Evolutionary conservation across 768 basidiomycete genomes (phyloP).

Genomic region (Tricholoma terreum): DNA sequence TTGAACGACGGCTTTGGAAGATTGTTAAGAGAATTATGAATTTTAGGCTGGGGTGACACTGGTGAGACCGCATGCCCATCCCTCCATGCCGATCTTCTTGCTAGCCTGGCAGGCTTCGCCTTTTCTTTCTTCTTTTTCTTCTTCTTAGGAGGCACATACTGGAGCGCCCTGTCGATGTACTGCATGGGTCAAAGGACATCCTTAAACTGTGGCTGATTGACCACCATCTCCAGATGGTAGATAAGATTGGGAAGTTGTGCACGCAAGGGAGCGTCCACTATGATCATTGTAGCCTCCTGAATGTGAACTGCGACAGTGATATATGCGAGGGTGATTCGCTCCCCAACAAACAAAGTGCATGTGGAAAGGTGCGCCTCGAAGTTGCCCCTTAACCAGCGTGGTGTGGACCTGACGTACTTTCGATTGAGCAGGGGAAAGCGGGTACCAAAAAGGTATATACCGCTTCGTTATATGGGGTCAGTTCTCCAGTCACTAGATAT

Average conservation of each 20-base stretch:
- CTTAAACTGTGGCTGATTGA: conserved; percentile 78
- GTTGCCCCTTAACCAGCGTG: conserved; percentile 47
- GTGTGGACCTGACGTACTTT: conserved; percentile 51
- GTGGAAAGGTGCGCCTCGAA: conserved; percentile 65
- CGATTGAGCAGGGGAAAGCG: neutral
- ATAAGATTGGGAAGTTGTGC: conserved; percentile 70
- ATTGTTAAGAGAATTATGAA: conserved; percentile 90
- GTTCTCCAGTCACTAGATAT: conserved; percentile 40
- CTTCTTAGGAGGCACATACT: conserved; percentile 74
- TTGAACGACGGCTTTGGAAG: conserved; percentile 87
- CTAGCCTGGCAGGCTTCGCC: conserved; percentile 47
- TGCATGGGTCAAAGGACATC: conserved; percentile 57
- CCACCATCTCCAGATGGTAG: conserved; percentile 84
- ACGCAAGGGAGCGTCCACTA: conserved; percentile 66
- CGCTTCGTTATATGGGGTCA: conserved; percentile 78
- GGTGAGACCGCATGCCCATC: conserved; percentile 58
- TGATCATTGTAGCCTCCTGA: conserved; percentile 47
- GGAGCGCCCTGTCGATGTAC: conserved; percentile 66
- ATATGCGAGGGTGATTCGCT: conserved; percentile 95
- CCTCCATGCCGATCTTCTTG: no score
- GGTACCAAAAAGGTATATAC: conserved; percentile 31
- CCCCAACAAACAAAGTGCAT: conserved; percentile 88
- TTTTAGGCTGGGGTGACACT: conserved; percentile 84
- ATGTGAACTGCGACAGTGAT: conserved; percentile 63
- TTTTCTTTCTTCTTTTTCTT: conserved; percentile 69